These are phyloP conservation scores for Wickerhamiella infanticola DNA, from an alignment of 1,139 yeast species.

Conservation along the genomic window DNA sequence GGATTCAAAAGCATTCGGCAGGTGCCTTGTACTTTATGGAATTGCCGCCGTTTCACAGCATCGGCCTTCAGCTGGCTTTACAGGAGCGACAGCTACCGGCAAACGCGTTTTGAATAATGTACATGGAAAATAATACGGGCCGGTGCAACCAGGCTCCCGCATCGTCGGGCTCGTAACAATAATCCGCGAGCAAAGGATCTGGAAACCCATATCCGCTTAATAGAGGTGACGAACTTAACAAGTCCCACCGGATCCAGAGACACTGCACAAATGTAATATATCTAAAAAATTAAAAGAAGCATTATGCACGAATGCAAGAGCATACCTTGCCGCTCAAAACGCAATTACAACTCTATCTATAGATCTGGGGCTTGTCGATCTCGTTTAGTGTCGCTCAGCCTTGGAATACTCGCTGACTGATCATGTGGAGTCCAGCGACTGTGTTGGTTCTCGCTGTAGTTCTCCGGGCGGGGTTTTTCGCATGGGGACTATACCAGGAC, in stretches of 20 bases:
- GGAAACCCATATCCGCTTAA: too few relatives aligned
- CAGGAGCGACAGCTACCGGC: background rate
- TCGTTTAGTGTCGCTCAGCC: too few relatives aligned
- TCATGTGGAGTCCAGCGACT: slow-evolving; percentile 8
- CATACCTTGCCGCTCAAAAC: background rate
- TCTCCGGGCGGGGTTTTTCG: slow-evolving; percentile 48
- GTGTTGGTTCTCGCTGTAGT: slow-evolving; percentile 24
- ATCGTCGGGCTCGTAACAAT: too few relatives aligned
- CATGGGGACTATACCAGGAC: slow-evolving; percentile 85
- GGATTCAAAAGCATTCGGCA: slow-evolving; percentile 22
- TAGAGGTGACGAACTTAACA: too few relatives aligned
- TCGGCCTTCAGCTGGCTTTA: slow-evolving; percentile 6
- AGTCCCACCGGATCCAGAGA: too few relatives aligned
- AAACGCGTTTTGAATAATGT: background rate
- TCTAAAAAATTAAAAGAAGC: background rate
- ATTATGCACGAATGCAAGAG: background rate
- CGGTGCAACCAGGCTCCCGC: too few relatives aligned
- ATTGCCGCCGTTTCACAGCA: slow-evolving; percentile 8
- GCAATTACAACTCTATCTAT: too few relatives aligned
- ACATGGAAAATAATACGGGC: too few relatives aligned
- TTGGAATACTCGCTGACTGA: background rate
- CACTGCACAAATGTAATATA: too few relatives aligned
- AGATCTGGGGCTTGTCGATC: too few relatives aligned
- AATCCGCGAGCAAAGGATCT: too few relatives aligned
- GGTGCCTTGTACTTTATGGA: slow-evolving; percentile 15